A percentile compares a stretch with the other conserved stretches of the same genome.
These are phyloP conservation scores for Ganoderma sp. DNA, from an alignment of 1,284 basidiomycete species.

Conservation along the genomic window DNA sequence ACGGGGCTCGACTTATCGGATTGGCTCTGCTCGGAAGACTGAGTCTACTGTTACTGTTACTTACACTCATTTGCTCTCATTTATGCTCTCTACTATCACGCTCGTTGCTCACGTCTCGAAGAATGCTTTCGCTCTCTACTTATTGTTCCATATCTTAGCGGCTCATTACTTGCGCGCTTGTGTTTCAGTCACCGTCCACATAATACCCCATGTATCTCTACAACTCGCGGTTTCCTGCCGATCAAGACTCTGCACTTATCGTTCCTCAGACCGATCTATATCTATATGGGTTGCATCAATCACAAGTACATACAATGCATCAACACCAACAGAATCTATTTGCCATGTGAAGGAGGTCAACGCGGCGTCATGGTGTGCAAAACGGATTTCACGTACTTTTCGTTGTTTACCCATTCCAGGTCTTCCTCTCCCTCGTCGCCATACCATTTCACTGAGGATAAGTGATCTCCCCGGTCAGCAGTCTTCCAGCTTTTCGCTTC, in stretches of 20 bases:
- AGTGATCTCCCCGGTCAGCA: conserved; percentile 50
- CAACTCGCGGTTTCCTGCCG: background rate
- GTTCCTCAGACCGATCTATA: background rate
- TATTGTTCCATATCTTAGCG: background rate
- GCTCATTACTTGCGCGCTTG: background rate
- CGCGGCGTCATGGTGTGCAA: background rate
- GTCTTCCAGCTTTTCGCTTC: conserved; percentile 47
- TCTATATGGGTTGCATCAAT: background rate
- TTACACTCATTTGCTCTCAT: conserved; percentile 2
- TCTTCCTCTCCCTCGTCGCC: conserved; percentile 45
- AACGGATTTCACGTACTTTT: conserved; percentile 40
- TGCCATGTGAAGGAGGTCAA: conserved; percentile 3
- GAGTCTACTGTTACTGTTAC: background rate
- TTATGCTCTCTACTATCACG: background rate
- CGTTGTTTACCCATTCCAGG: conserved; percentile 61
- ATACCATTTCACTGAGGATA: conserved; percentile 66
- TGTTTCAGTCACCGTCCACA: background rate
- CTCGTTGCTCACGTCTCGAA: background rate
- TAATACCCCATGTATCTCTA: conserved; percentile 14
- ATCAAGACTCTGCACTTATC: background rate
- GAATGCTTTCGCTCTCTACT: background rate
- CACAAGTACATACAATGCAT: background rate
- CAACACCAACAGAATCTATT: conserved; percentile 32
- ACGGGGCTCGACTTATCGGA: background rate
- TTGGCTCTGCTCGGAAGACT: background rate